These are phyloP conservation scores for Claviceps sp. DNA, from an alignment of 2,329 filamentous ascomycete genomes.

Conservation along the genomic window DNA sequence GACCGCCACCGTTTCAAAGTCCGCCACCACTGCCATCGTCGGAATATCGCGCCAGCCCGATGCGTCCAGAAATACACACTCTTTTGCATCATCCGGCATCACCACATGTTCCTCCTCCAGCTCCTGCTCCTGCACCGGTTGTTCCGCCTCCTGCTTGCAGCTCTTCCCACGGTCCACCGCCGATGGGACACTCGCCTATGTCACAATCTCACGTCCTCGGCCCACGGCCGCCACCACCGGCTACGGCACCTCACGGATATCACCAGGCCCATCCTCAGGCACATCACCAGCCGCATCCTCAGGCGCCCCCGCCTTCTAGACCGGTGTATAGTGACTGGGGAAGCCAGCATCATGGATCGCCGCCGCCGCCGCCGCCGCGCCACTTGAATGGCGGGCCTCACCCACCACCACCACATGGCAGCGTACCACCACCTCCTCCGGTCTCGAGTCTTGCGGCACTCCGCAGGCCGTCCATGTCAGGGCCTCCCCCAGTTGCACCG, in stretches of 20 bases:
- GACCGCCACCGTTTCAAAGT: constrained; percentile 15
- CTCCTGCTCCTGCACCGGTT: constrained; percentile 5
- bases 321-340: constrained; percentile 33
- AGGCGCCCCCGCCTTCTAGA: constrained; percentile 13
- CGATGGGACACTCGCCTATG: constrained; percentile 6
- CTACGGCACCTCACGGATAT: constrained; percentile 14
- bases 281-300: constrained; percentile 3
- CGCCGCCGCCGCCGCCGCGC: constrained; percentile 31
- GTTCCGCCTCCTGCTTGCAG: neutral
- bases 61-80: constrained; percentile 9
- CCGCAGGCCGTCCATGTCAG: constrained; percentile 33
- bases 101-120: constrained; percentile 3
- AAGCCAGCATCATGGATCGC: constrained; percentile 32
- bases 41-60: constrained; percentile 14
- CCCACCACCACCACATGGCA: constrained; percentile 20
- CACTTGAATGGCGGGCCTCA: constrained; percentile 34
- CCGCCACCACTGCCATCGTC: constrained; percentile 14
- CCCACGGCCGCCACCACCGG: constrained; percentile 10
- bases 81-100: constrained; percentile 8
- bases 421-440: constrained; percentile 13
- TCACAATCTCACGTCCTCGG: constrained; percentile 14
- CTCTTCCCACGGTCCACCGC: constrained; percentile 10
- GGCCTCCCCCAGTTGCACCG: constrained; percentile 28
- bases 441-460: constrained; percentile 29
- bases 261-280: constrained; percentile 8